A percentile compares a stretch with the other conserved stretches of the same genome.
These are phyloP conservation scores for Phytophthora hibernalis DNA, from an alignment of 352 stramenopile species.

Conservation along the genomic window DNA sequence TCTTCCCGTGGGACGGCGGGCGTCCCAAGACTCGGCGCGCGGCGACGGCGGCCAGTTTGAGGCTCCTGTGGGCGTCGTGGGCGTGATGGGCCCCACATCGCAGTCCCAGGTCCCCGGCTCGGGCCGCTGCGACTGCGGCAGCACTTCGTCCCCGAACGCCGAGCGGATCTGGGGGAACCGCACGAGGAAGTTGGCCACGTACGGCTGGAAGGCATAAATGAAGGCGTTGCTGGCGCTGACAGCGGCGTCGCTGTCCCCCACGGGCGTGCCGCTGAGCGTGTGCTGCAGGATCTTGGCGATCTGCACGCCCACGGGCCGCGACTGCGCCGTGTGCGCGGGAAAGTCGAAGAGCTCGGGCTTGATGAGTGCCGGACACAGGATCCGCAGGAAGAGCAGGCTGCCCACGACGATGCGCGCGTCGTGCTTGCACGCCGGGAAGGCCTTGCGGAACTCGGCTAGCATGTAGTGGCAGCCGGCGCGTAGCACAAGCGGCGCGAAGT, in stretches of 20 bases:
- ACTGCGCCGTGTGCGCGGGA: slow-evolving; percentile 54
- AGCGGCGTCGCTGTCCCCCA: slow-evolving; percentile 58
- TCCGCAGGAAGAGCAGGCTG: slow-evolving; percentile 76
- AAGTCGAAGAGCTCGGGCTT: slow-evolving; percentile 88
- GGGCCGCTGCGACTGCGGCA: slow-evolving; percentile 21
- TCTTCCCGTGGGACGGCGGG: slow-evolving; percentile 49
- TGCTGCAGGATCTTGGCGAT: slow-evolving; percentile 85
- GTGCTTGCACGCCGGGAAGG: slow-evolving; percentile 70
- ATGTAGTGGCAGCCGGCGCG: slow-evolving; percentile 78
- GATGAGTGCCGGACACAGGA: slow-evolving; percentile 79
- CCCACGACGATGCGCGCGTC: slow-evolving; percentile 78
- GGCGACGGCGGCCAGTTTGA: slow-evolving; percentile 37
- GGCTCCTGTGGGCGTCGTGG: slow-evolving; percentile 34
- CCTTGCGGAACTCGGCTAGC: slow-evolving; percentile 71
- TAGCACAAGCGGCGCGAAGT: slow-evolving; percentile 77
- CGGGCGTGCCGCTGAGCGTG: slow-evolving; percentile 66
- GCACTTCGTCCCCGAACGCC: slow-evolving; percentile 35
- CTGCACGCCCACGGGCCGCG: slow-evolving; percentile 66
- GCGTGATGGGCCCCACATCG: slow-evolving; percentile 39
- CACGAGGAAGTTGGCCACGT: slow-evolving; percentile 65
- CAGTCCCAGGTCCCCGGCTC: slow-evolving; percentile 38
- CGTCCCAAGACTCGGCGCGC: slow-evolving; percentile 39
- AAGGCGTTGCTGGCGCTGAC: slow-evolving; percentile 64
- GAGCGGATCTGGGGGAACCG: slow-evolving; percentile 65
- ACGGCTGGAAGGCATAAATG: slow-evolving; percentile 68